A percentile compares a stretch with the other conserved stretches of the same genome.
These are phyloP conservation scores for Nannochloris sp. DNA, from an alignment of 139 green algal species.

Conservation along the genomic window DNA sequence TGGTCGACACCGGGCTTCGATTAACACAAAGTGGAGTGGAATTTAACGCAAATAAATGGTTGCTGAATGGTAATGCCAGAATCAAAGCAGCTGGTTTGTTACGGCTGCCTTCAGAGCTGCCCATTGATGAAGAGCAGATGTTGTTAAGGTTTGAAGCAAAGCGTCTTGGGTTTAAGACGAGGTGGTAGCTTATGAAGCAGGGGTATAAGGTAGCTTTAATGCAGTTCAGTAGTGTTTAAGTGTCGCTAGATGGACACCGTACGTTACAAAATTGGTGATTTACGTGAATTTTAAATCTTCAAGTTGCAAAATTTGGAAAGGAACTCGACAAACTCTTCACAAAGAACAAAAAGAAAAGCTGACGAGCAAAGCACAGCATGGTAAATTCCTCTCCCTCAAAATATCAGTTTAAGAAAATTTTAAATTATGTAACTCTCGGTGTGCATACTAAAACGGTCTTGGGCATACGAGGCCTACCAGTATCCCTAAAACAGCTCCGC, in stretches of 20 bases:
- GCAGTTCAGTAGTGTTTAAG: no score
- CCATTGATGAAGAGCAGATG: constrained; percentile 21
- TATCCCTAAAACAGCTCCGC: constrained; percentile 39
- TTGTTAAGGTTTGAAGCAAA: constrained; percentile 18
- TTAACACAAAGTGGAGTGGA: constrained; percentile 14
- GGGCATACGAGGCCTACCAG: constrained; percentile 50
- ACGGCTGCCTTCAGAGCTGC: constrained; percentile 26
- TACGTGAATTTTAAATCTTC: not conserved
- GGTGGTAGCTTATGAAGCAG: constrained; percentile 11
- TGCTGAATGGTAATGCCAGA: not conserved
- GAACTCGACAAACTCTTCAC: no score
- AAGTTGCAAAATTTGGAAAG: not conserved
- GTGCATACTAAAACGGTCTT: not conserved
- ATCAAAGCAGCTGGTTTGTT: constrained; percentile 3
- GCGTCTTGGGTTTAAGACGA: constrained; percentile 30
- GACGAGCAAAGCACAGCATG: no score
- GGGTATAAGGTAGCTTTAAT: no score
- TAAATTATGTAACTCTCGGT: no score
- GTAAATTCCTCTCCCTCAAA: not conserved
- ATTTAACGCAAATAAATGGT: constrained; percentile 2
- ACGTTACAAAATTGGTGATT: not conserved
- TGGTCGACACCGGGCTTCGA: constrained; percentile 3
- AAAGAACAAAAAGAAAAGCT: no score
- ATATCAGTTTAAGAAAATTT: not conserved
- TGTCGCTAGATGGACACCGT: no score